Base-by-base conservation (phyloP, 2,329 filamentous ascomycete genomes). In the Teratosphaeriaceae sp. region DNA sequence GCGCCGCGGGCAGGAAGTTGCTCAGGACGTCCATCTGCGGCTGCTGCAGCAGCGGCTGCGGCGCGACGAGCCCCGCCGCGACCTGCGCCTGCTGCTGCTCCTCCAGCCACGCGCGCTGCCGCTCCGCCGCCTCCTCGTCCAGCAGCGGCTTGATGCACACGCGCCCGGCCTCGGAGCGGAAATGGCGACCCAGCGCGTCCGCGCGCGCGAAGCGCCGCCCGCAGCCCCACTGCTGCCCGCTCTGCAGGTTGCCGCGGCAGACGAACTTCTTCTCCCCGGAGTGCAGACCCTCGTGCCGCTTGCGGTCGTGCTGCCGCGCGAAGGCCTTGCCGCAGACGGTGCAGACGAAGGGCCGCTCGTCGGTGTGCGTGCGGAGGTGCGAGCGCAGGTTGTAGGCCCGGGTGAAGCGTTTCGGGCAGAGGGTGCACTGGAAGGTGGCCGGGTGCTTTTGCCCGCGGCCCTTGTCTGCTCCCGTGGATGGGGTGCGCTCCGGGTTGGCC, bases 241-340 rank as follows among this genome's bases (percentile, higher is more conserved):
- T 80, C 53, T 90, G 88, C 38, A 98, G 79, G 45, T 88, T 85
- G 40, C 92, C 92, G 54, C 88, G 88, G 68, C 92, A 98, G 6
- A 96, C 86, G 62, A 97, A 97, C 61, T 95, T 96, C 78, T 97
- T 97, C 69, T 98, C 92, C 30, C 92, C 92, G 0, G 87, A 92
- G 60, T 98, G 92, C 30, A 98, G 71, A 27, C 90, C 89, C 68
- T 98, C 92, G 65, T 98, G 92, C 31, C 92, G 83, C 67, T 97
- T 97, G 34, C 92, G 83, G 62, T 98, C 92, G 61, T 97, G 92
- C 61, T 98, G 92, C 22, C 92, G 84, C 4, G 92, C 92, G 67
- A 98, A 97, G 0, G 92, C 92, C 65, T 97, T 98, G 40, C 88
- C 86, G 55, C 92, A 98, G 5, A 96, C 88, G 0, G 86, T 96